Percentiles rank a stretch among this genome's conserved stretches.
These are phyloP conservation scores for Entoloma clypeatum DNA, from an alignment of 1,284 basidiomycete genomes.

Conservation along the genomic window DNA sequence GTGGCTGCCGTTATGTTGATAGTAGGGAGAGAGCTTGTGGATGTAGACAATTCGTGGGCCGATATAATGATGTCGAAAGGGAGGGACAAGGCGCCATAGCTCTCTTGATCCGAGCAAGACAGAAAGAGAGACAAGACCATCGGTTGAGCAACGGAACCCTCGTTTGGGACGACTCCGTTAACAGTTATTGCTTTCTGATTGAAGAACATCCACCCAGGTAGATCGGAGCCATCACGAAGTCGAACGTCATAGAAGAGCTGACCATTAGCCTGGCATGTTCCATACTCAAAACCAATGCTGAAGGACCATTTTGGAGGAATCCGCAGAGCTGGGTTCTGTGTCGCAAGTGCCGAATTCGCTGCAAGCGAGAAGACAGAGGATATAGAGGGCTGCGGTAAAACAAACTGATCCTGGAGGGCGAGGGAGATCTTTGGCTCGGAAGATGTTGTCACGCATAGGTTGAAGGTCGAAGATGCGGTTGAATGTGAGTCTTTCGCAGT, in stretches of 20 bases:
- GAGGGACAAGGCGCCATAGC: constrained; percentile 50
- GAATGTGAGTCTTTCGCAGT: constrained; percentile 49
- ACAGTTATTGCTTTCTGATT: constrained; percentile 68
- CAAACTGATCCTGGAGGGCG: constrained; percentile 61
- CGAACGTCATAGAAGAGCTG: constrained; percentile 66
- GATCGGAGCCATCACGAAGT: constrained; percentile 59
- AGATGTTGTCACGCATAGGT: constrained; percentile 58
- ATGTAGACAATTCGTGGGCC: constrained; percentile 59
- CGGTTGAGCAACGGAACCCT: constrained; percentile 35
- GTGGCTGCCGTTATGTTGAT: constrained; percentile 61
- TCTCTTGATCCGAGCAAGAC: constrained; percentile 62
- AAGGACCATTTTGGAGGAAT: constrained; percentile 88
- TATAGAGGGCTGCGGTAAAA: constrained; percentile 52
- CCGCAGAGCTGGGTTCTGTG: constrained; percentile 59
- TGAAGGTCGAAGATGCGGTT: constrained; percentile 49
- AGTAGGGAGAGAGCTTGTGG: constrained; percentile 44
- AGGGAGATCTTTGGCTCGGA: constrained; percentile 53
- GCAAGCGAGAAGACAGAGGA: constrained; percentile 65
- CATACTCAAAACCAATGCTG: constrained; percentile 77
- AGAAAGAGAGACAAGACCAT: constrained; percentile 49
- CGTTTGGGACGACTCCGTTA: constrained; percentile 69
- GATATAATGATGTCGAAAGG: constrained; percentile 60
- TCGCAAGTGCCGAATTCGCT: constrained; percentile 51
- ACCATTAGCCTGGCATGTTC: constrained; percentile 54
- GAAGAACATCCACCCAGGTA: constrained; percentile 80